Base-by-base conservation (phyloP, 106 monocot genomes). In the Dioscorea alata region DNA sequence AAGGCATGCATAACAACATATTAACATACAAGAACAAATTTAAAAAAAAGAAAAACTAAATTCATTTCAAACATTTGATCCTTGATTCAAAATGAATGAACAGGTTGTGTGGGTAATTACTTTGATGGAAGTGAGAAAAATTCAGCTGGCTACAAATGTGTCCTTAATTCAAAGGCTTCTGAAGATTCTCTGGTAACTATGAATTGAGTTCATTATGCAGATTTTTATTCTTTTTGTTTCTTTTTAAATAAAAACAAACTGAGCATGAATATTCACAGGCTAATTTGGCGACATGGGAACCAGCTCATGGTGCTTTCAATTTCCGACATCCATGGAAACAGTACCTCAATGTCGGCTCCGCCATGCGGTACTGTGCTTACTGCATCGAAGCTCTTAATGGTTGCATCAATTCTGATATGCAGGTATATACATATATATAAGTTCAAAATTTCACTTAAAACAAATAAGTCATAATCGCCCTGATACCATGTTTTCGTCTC, bases 91-190 rank as follows among this genome's bases (percentile, higher is more conserved):
- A 42, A 42, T 42, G 42, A 10, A 42, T 42, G 42, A 42, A 48
- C 75, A 85, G 88, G 64, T 23, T 75, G 74, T 53, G 68, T 76
- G 12, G 70, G 71, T 18, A 78, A 79, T 13, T 86, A 78, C 60
- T 90, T 90, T 70, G 52, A 34, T 1, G 59, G 23, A 4, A 31
- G 17, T 12, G 65, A 23, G 13, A 14, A 23, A 12, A 54, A 42
- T 58, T 66, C 20, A 22, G 48, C 20, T 23, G 80, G 80, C 2
- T 86, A 81, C 70, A 90, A 90, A 67, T 69, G 66, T 35, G 78
- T 90, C 34, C 64, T 90, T 20, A 86, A 90, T 57, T 86, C 90
- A 7, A 90, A 86, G 67, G 80, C 75, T 33, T 81, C 78, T 1
- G 86, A 86, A 58, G 90, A 90, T 57, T 78, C 83, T 4, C 64